Percentiles rank a stretch among this genome's conserved stretches.
These are phyloP conservation scores for Begonia loranthoides DNA, from an alignment of 306 rosid species.

Conservation along the genomic window DNA sequence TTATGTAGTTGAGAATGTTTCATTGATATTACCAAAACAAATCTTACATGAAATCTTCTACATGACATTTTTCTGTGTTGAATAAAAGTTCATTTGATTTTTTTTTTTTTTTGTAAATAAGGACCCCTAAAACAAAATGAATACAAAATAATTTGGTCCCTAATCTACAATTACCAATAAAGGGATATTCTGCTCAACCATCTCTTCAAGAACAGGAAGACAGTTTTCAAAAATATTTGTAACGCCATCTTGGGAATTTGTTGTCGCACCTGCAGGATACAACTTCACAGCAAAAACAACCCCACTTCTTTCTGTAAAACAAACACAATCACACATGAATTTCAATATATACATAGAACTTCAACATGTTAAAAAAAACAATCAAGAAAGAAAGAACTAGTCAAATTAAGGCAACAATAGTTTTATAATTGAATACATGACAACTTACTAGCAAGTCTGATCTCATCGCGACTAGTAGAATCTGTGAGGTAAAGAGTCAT, in stretches of 20 bases:
- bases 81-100: too few species aligned
- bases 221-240: conserved; percentile 75
- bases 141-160: neutral
- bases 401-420: neutral
- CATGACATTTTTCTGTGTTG: neutral
- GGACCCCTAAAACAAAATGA: neutral
- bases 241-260: conserved; percentile 91
- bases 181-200: conserved; percentile 67
- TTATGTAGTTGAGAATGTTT: neutral
- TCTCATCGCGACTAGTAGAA: conserved; percentile 53
- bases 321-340: conserved; percentile 9
- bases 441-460: conserved; percentile 71
- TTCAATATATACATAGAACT: neutral
- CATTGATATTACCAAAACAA: neutral
- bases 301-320: conserved; percentile 54
- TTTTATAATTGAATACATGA: neutral
- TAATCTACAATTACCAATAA: conserved; percentile 35
- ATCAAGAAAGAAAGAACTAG: neutral
- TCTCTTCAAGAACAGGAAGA: conserved; percentile 74
- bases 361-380: neutral
- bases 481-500: conserved; percentile 91
- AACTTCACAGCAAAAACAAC: conserved; percentile 63
- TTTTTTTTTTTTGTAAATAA: too few species aligned
- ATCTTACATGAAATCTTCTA: neutral
- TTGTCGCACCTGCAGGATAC: conserved; percentile 95